Base-by-base conservation (phyloP, 306 rosid genomes). In the Cicer yamashitae region DNA sequence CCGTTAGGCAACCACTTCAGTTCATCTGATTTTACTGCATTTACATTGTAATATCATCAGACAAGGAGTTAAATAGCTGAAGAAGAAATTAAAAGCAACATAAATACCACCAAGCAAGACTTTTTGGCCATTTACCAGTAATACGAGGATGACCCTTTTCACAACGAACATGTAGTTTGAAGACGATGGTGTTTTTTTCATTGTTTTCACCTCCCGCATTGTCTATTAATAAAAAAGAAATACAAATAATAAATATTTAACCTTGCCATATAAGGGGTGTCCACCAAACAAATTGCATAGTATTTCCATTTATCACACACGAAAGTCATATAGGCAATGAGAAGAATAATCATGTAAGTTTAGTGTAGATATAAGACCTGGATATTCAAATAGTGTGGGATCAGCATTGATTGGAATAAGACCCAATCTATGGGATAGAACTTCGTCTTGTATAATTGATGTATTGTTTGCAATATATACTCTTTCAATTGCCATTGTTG, bases 401-500 rank as follows among this genome's bases (percentile, higher is more conserved):
- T 94, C 99, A 83, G 85, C 96, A 43, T 17, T 65, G 81, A 94
- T 82, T 11, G 99, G 99, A 83, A 94, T 75, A 59, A 94, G 93
- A 65, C 99, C 99, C 88, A 94, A 82, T 85, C 99, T 89, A 83
- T 92, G 99, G 80, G 96, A 7, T 80, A 94, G 98, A 71, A 94
- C 99, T 88, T 94, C 99, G 44, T 94, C 99, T 80, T 92, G 97
- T 74, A 94, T 45, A 14, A 90, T 57, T 60, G 99, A 90, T 10
- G 99, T 90, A 79, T 92, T 94, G 77, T 92, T 90, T 20, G 93
- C 96, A 45, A 94, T 82, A 73, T 90, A 82, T 81, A 94, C 93
- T 81, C 88, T 89, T 87, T 94, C 99, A 82, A 94, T 88, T 72
- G 99, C 99, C 99, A 94, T 94, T 9, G 97, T 94, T 52, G 99